Percentiles rank a stretch among this genome's conserved stretches.
phyloP scores from a whole-genome alignment of 2,329 filamentous ascomycete species.

The Colletotrichum spinosum region DNA sequence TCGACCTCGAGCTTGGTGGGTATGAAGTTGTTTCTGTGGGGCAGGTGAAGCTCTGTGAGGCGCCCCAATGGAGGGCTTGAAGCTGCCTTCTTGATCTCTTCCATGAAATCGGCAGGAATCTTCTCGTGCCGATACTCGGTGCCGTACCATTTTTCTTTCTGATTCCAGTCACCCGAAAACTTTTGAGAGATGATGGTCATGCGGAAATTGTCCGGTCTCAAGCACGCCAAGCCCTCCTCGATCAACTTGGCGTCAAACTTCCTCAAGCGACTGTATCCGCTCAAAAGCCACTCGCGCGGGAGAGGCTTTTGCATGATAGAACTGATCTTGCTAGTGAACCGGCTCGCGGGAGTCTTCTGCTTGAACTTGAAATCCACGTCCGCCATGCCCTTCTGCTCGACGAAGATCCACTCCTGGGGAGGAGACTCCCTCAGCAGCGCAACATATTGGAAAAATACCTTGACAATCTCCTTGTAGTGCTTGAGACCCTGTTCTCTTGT shows the following conservation, averaged over 20 bases:
- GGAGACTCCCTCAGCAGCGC: conserved; percentile 83
- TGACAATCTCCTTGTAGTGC: conserved; percentile 84
- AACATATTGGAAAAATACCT: conserved; percentile 91
- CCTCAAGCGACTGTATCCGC: conserved; percentile 79
- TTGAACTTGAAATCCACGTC: conserved; percentile 96
- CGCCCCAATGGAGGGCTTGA: conserved; percentile 68
- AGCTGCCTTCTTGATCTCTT: conserved; percentile 74
- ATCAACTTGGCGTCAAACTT: conserved; percentile 86
- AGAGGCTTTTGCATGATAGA: conserved; percentile 92
- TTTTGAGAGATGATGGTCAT: conserved; percentile 86
- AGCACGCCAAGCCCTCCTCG: conserved; percentile 75
- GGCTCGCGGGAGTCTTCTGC: conserved; percentile 90
- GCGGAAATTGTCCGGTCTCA: conserved; percentile 91
- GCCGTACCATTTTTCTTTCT: conserved; percentile 97
- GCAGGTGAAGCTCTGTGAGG: conserved; percentile 81
- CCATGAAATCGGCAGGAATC: conserved; percentile 80
- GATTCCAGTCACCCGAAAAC: conserved; percentile 84
- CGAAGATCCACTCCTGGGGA: conserved; percentile 92
- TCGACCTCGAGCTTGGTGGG: conserved; percentile 93
- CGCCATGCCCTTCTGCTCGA: conserved; percentile 89
- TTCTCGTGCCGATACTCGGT: conserved; percentile 90
- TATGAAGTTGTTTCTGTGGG: conserved; percentile 95
- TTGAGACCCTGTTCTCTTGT: conserved; percentile 68
- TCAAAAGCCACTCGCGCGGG: conserved; percentile 88
- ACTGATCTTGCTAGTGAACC: conserved; percentile 87